Evolutionary conservation across 176 grass and related monocot species (phyloP).

Genomic region (Poa annua): DNA sequence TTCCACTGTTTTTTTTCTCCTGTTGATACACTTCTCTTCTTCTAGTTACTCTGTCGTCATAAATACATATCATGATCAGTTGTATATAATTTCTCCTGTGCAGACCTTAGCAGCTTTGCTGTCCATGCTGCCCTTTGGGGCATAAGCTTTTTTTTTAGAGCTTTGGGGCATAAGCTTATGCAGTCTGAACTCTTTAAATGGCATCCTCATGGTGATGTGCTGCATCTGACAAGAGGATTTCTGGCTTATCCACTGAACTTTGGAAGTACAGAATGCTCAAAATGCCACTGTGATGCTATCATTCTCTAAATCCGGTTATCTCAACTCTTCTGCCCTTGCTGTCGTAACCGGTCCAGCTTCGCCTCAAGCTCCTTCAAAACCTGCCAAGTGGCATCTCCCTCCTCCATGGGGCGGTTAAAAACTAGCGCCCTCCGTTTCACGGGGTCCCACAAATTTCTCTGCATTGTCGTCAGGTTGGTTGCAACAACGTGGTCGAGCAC

Average conservation of each 20-base stretch:
- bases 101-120: not conserved
- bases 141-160: too few relatives aligned
- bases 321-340: conserved; percentile 1
- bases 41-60: not conserved
- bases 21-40: not conserved
- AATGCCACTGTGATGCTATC: not conserved
- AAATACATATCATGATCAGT: not conserved
- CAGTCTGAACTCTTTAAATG: not conserved
- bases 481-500: conserved; percentile 69
- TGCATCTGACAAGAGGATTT: not conserved
- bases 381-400: conserved; percentile 88
- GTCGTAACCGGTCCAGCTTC: conserved; percentile 37
- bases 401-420: conserved; percentile 57
- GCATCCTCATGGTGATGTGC: not conserved
- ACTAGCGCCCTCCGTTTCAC: conserved; percentile 57
- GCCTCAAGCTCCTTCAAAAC: conserved; percentile 64
- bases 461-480: conserved; percentile 71
- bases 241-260: not conserved
- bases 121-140: not conserved
- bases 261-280: not conserved
- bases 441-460: conserved; percentile 83
- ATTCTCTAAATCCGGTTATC: not conserved
- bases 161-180: not conserved
- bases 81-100: not conserved
- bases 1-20: not conserved